Conservation (phyloP, 116 monocot species). For the Iris pallida region DNA sequence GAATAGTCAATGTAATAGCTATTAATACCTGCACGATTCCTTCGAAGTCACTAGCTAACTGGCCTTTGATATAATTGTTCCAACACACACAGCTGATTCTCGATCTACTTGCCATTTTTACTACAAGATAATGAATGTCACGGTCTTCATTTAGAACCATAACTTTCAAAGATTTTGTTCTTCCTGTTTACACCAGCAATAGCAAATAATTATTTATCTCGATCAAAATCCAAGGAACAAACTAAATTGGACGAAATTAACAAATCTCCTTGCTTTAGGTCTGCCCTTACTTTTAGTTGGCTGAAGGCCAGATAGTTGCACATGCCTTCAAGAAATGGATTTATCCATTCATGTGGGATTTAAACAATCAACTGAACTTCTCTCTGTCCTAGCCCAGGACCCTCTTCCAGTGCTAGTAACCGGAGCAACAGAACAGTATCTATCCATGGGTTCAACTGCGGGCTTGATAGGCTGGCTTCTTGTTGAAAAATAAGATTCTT, state of each 20-base stretch:
- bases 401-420: slow-evolving; percentile 3
- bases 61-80: slow-evolving; percentile 9
- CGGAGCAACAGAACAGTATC: background rate
- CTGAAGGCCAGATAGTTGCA: slow-evolving; percentile 41
- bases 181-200: slow-evolving; percentile 45
- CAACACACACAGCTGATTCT: slow-evolving; percentile 7
- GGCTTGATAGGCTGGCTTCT: slow-evolving; percentile 22
- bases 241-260: slow-evolving; percentile 47
- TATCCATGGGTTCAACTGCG: slow-evolving; percentile 1
- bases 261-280: slow-evolving; percentile 47
- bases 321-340: slow-evolving; percentile 47
- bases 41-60: slow-evolving; percentile 17
- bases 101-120: slow-evolving; percentile 8
- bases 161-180: slow-evolving; percentile 39
- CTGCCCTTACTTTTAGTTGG: slow-evolving; percentile 46
- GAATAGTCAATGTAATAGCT: too few species aligned
- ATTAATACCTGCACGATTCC: slow-evolving; percentile 48
- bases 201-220: slow-evolving; percentile 49
- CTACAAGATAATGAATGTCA: slow-evolving; percentile 42
- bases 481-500: slow-evolving; percentile 43
- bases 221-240: slow-evolving; percentile 43
- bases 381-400: slow-evolving; percentile 9
- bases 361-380: slow-evolving; percentile 24
- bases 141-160: slow-evolving; percentile 30
- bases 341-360: slow-evolving; percentile 29